A percentile compares a stretch with the other conserved stretches of the same genome.
These are phyloP conservation scores for Cystobasidium sp. DNA, from an alignment of 1,284 basidiomycete genomes.

Conservation along the genomic window DNA sequence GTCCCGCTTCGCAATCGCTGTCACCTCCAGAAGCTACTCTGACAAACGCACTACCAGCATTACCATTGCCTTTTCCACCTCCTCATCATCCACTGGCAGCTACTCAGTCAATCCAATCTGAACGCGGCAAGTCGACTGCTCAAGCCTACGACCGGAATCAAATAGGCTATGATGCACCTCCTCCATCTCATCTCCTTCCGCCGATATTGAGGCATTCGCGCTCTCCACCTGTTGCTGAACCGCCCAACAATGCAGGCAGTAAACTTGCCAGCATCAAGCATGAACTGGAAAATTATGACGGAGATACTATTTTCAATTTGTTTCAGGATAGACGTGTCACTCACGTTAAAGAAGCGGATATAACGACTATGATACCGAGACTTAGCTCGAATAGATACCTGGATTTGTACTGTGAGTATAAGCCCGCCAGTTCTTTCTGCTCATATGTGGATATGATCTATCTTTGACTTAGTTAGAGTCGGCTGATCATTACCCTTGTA, in stretches of 20 bases:
- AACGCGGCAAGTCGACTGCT: too few species aligned
- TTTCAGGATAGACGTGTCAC: not conserved
- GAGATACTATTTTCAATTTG: not conserved
- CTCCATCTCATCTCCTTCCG: too few species aligned
- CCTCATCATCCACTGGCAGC: not conserved
- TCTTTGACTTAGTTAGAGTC: not conserved
- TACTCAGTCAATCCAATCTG: too few species aligned
- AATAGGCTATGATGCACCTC: too few species aligned
- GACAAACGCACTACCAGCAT: not conserved
- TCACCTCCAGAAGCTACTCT: too few species aligned
- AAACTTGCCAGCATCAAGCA: too few species aligned
- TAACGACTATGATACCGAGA: not conserved
- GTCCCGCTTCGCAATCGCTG: too few species aligned
- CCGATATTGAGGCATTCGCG: too few species aligned
- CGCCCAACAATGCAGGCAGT: too few species aligned
- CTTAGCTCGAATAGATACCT: constrained; percentile 10
- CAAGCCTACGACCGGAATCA: too few species aligned
- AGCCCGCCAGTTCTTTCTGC: not conserved
- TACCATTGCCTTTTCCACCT: not conserved
- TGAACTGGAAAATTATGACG: not conserved
- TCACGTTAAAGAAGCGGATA: constrained; percentile 9
- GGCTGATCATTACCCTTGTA: not conserved
- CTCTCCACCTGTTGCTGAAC: too few species aligned
- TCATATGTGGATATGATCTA: not conserved
- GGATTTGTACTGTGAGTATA: constrained; percentile 17